phyloP scores from a whole-genome alignment of 495 filamentous ascomycete genomes.

The Aspergillus wentii region DNA sequence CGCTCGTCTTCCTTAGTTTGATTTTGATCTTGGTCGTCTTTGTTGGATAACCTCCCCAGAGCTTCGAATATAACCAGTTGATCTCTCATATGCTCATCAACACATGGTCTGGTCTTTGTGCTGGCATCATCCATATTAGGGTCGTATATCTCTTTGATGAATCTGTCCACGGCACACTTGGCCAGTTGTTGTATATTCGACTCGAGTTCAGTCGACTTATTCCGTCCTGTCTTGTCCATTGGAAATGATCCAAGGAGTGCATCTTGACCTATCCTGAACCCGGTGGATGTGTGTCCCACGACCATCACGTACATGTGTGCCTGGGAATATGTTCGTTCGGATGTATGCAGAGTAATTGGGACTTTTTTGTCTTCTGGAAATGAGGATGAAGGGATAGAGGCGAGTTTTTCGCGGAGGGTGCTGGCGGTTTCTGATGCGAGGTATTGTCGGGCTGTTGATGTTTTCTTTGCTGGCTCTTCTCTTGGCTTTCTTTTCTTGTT shows the following conservation, averaged over 20 bases:
- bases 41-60: slow-evolving; percentile 36
- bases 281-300: slow-evolving; percentile 60
- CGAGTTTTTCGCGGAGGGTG: slow-evolving; percentile 7
- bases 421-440: slow-evolving; percentile 9
- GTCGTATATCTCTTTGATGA: slow-evolving; percentile 52
- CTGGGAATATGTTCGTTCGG: slow-evolving; percentile 54
- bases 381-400: slow-evolving; percentile 6
- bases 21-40: slow-evolving; percentile 24
- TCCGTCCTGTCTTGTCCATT: no score
- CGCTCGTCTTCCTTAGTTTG: slow-evolving; percentile 23
- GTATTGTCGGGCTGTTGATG: slow-evolving; percentile 9
- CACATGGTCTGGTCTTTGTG: slow-evolving; percentile 22
- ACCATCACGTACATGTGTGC: slow-evolving; percentile 67
- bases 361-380: slow-evolving; percentile 12
- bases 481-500: not conserved
- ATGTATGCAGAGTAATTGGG: slow-evolving; percentile 38
- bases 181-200: slow-evolving; percentile 28
- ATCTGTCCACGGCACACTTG: slow-evolving; percentile 47
- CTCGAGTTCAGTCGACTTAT: no score
- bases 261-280: slow-evolving; percentile 63
- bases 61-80: slow-evolving; percentile 81
- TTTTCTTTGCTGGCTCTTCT: slow-evolving; percentile 4
- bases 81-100: slow-evolving; percentile 73
- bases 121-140: slow-evolving; percentile 1
- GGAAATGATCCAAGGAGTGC: slow-evolving; percentile 42